phyloP scores from a whole-genome alignment of 2,329 filamentous ascomycete genomes.

The Penicillium hordei region DNA sequence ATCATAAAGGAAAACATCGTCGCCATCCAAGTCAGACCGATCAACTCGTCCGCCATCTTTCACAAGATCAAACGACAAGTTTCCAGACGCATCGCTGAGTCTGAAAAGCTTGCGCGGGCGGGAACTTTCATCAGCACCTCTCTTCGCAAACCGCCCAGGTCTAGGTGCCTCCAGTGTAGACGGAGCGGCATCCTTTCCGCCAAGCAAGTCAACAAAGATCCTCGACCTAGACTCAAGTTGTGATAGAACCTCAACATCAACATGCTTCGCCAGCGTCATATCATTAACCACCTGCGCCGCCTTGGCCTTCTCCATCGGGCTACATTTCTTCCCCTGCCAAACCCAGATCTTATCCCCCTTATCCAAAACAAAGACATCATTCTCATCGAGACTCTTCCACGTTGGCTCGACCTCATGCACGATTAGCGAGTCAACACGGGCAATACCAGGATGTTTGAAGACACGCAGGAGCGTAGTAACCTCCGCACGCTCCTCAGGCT shows the following conservation, averaged over 20 bases:
- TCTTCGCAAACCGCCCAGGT: conserved; percentile 33
- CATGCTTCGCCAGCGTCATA: conserved; percentile 58
- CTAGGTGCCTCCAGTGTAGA: conserved; percentile 45
- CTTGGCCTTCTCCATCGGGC: conserved; percentile 68
- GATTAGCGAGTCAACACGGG: conserved; percentile 53
- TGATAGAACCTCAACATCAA: conserved; percentile 65
- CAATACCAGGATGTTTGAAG: conserved; percentile 58
- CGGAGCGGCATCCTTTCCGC: conserved; percentile 47
- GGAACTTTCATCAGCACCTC: conserved; percentile 10
- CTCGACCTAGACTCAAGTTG: conserved; percentile 54
- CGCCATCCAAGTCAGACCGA: conserved; percentile 64
- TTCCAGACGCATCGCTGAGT: conserved; percentile 62
- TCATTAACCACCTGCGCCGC: conserved; percentile 64
- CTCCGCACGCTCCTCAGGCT: conserved; percentile 48
- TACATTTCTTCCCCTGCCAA: conserved; percentile 66
- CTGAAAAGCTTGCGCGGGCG: conserved; percentile 55
- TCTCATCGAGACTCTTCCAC: conserved; percentile 63
- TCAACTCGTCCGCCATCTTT: conserved; percentile 50
- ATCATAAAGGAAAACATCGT: conserved; percentile 64
- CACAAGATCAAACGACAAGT: conserved; percentile 58
- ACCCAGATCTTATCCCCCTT: conserved; percentile 65
- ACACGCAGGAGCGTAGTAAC: conserved; percentile 59
- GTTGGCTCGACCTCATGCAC: conserved; percentile 64
- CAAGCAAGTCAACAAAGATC: conserved; percentile 58
- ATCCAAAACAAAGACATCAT: conserved; percentile 67